Percentiles rank a stretch among this genome's conserved stretches.
phyloP scores from a whole-genome alignment of 371 early-diverging fungal species.

The Syncephalis plumigaleata region DNA sequence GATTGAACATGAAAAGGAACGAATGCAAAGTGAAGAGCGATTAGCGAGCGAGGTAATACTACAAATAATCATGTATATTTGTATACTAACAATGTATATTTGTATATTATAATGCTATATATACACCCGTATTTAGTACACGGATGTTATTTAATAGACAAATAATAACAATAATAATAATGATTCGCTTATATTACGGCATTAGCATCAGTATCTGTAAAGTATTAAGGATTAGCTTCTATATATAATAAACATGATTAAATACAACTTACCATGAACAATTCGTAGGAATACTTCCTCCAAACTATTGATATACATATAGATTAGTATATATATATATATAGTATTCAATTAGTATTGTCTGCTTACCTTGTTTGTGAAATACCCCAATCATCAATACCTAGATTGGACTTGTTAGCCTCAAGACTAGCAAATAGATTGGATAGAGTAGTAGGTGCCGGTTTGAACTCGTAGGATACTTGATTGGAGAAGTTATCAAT shows the following conservation, averaged over 20 bases:
- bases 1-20: too few species aligned
- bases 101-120: too few species aligned
- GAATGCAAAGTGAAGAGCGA: too few species aligned
- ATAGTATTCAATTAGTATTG: not conserved
- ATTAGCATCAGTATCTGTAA: constrained; percentile 13
- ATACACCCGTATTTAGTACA: too few species aligned
- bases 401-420: constrained; percentile 13
- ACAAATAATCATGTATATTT: too few species aligned
- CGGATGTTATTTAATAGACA: not conserved
- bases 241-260: not conserved
- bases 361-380: constrained; percentile 20
- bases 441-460: constrained; percentile 19
- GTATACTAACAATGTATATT: too few species aligned
- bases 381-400: constrained; percentile 47
- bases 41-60: too few species aligned
- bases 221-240: not conserved
- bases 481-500: constrained; percentile 30
- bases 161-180: not conserved
- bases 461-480: constrained; percentile 38
- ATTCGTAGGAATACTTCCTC: constrained; percentile 8
- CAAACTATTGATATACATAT: constrained; percentile 2
- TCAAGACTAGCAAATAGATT: constrained; percentile 27
- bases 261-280: not conserved
- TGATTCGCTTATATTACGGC: constrained; percentile 6
- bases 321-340: not conserved